A percentile compares a stretch with the other conserved stretches of the same genome.
phyloP scores from a whole-genome alignment of 768 basidiomycete species.

The Suillus bovinus region DNA sequence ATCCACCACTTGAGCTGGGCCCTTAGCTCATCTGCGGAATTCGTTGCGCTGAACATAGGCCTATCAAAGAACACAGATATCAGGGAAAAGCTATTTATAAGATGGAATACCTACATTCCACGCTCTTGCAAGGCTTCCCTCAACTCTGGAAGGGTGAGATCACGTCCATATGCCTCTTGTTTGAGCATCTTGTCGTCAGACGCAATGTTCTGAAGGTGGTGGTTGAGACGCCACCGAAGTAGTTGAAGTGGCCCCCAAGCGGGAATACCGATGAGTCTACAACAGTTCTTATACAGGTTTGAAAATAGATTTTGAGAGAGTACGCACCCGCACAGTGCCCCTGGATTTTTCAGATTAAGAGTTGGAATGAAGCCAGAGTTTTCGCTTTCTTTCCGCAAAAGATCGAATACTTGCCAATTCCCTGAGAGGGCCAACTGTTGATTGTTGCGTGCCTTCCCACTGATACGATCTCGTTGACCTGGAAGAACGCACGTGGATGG shows the following conservation, averaged over 20 bases:
- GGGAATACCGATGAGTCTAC: conserved; percentile 38
- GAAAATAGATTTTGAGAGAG: neutral
- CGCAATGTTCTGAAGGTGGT: conserved; percentile 41
- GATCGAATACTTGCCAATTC: conserved; percentile 40
- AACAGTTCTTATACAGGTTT: neutral
- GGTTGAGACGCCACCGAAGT: conserved; percentile 36
- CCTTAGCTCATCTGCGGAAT: conserved; percentile 45
- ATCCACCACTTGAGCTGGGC: conserved; percentile 67
- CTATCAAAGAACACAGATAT: conserved; percentile 4
- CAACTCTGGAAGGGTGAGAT: conserved; percentile 55
- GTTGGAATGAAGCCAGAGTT: conserved; percentile 28
- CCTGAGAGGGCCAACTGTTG: conserved; percentile 42
- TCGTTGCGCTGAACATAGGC: conserved; percentile 38
- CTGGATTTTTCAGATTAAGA: conserved; percentile 19
- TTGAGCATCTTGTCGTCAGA: conserved; percentile 66
- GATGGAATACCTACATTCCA: conserved; percentile 59
- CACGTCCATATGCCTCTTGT: conserved; percentile 44
- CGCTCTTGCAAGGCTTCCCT: conserved; percentile 71
- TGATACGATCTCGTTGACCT: conserved; percentile 70
- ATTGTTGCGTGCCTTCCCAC: conserved; percentile 47
- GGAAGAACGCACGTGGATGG: conserved; percentile 88
- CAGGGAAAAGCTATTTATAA: neutral
- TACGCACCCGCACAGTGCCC: conserved; percentile 61
- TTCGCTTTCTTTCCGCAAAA: conserved; percentile 34
- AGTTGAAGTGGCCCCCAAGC: conserved; percentile 39